phyloP scores from a whole-genome alignment of 768 basidiomycete species.

The Boletus pseudo-olivaceus region DNA sequence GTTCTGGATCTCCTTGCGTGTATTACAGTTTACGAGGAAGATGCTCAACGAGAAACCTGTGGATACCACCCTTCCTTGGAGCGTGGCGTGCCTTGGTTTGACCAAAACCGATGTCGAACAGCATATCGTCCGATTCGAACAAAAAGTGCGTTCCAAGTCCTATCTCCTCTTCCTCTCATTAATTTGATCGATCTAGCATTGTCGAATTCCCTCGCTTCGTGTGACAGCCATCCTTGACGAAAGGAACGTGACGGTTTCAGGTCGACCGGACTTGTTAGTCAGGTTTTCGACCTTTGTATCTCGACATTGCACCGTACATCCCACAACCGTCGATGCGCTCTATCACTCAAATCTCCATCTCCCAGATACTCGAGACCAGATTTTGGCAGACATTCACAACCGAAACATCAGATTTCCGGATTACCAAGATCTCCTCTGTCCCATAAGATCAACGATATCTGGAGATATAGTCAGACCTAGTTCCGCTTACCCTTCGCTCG shows the following conservation, averaged over 20 bases:
- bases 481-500: constrained; percentile 26
- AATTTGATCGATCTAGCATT: constrained; percentile 7
- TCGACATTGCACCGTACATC: constrained; percentile 34
- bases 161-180: background rate
- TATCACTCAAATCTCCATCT: constrained; percentile 44
- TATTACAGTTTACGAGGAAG: constrained; percentile 30
- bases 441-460: constrained; percentile 45
- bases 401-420: constrained; percentile 51
- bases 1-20: constrained; percentile 51
- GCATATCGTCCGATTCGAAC: constrained; percentile 24
- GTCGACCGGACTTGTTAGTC: constrained; percentile 47
- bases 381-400: constrained; percentile 42
- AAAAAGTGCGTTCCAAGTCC: constrained; percentile 11
- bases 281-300: constrained; percentile 40
- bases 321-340: constrained; percentile 46
- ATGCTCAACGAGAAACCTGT: constrained; percentile 17
- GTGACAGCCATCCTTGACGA: constrained; percentile 52
- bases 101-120: constrained; percentile 22
- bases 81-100: constrained; percentile 38
- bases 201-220: constrained; percentile 31
- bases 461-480: constrained; percentile 36
- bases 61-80: constrained; percentile 40
- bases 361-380: constrained; percentile 33
- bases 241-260: constrained; percentile 53
- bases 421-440: constrained; percentile 43